Evolutionary conservation across 2,329 filamentous ascomycete genomes (phyloP).

Genomic region (Metarhizium guizhouense): DNA sequence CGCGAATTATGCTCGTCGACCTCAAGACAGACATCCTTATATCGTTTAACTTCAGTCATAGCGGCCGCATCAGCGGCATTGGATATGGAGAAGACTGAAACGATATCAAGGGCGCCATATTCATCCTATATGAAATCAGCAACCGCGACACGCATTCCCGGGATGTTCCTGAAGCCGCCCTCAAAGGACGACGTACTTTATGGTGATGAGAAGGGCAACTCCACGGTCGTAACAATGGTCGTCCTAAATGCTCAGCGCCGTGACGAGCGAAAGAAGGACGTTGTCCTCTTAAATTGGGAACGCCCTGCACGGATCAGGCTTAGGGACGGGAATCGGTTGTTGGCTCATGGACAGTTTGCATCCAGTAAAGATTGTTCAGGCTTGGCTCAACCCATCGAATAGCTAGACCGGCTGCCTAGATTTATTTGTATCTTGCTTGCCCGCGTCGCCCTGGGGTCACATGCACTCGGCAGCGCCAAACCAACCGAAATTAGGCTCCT

Average conservation of each 20-base stretch:
- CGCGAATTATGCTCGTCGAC: too few species aligned
- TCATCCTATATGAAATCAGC: constrained; percentile 26
- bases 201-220: too few species aligned
- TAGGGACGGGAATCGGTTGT: neutral
- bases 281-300: neutral
- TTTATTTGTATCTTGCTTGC: neutral
- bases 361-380: neutral
- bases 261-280: neutral
- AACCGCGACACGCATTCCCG: constrained; percentile 18
- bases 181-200: too few species aligned
- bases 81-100: constrained; percentile 9
- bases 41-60: neutral
- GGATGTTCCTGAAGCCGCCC: constrained; percentile 2
- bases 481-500: too few species aligned
- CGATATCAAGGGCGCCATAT: constrained; percentile 23
- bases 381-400: neutral
- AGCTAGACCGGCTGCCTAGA: neutral
- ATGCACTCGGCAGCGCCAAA: too few species aligned
- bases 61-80: constrained; percentile 10
- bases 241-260: neutral
- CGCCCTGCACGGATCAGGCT: neutral
- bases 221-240: neutral
- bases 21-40: too few species aligned
- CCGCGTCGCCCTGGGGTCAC: neutral
- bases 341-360: neutral